phyloP scores from a whole-genome alignment of 2,329 filamentous ascomycete genomes.

The Epichloe glyceriae region DNA sequence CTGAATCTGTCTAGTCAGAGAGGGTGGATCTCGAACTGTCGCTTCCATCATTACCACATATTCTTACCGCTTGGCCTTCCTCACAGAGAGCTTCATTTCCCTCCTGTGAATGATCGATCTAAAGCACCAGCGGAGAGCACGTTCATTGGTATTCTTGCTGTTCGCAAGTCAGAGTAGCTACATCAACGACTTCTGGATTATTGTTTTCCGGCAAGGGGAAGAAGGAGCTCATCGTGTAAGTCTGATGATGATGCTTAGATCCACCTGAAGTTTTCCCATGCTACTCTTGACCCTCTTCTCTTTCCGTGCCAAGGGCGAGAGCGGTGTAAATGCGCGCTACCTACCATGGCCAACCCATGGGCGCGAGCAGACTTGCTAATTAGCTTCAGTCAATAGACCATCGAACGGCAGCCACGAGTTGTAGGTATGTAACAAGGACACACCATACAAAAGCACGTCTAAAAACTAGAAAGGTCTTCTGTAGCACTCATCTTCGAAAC shows the following conservation, averaged over 20 bases:
- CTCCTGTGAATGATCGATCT: constrained; percentile 12
- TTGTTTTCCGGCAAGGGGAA: not conserved
- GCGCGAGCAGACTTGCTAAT: constrained; percentile 6
- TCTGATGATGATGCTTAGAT: not conserved
- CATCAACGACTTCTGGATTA: not conserved
- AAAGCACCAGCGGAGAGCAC: constrained; percentile 11
- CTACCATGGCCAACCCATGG: constrained; percentile 2
- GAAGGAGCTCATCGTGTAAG: not conserved
- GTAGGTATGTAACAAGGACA: not conserved
- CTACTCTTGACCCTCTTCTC: not conserved
- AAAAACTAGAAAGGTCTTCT: constrained; percentile 5
- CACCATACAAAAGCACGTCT: not conserved
- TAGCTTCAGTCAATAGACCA: constrained; percentile 5
- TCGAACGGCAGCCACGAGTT: not conserved
- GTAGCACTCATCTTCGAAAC: constrained; percentile 7
- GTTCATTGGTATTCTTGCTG: not conserved
- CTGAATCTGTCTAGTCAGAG: constrained; percentile 4
- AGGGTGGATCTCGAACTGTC: not conserved
- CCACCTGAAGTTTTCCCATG: not conserved
- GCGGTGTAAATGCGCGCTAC: not conserved
- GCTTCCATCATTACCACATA: not conserved
- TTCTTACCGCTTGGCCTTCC: constrained; percentile 1
- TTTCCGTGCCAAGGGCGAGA: not conserved
- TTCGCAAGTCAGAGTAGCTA: not conserved
- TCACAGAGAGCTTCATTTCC: constrained; percentile 12